Evolutionary conservation across 306 rosid genomes (phyloP), one percentile per base, ranked within the genome.

Genomic region (Prunus campanulata): DNA sequence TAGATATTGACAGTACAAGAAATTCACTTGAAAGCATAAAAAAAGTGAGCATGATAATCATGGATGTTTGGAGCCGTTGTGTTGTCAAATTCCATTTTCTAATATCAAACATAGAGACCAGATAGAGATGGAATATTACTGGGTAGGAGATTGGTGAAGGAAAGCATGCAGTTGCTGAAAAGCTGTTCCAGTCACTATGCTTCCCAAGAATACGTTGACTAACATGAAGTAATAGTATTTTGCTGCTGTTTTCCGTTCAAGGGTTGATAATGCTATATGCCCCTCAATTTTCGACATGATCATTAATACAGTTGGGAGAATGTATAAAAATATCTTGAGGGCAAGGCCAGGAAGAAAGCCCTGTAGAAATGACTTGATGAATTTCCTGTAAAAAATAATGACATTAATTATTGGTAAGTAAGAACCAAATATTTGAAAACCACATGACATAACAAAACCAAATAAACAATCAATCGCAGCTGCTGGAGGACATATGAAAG

Each of bases 331-430:
- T 82, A 95, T 62, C 86, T 95, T 95, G n/a, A 95, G 99, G 65
- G 99, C 97, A 79, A 95, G 86, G 77, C 99, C 99, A 20, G 99
- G 99, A 84, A 95, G 97, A 80, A 95, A 95, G 80, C 99, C 99
- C 80, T 95, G 99, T 62, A 95, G 85, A 80, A 95, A 95, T n/a
- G 99, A 95, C 82, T 95, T 95, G 90, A 95, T 85, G 84, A 92
- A 89, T 77, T 83, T 86, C 90, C 99, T 92, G 97, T 11, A 51
- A 82, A 71, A 78, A 80, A 54, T 5, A 76, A 8, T 25, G 39
- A 42, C 3, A 6, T 49, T 51, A 59, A 35, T 49, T 67, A n/a
- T 78, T 50, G 72, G 54, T 19, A 77, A 39, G 8, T 7, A 39
- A 39, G 42, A 27, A 70, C 50, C 24, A 25, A 48, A 57, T 7